Base-by-base conservation (phyloP, 1,139 yeast genomes). In the Protomyces inundatus region DNA sequence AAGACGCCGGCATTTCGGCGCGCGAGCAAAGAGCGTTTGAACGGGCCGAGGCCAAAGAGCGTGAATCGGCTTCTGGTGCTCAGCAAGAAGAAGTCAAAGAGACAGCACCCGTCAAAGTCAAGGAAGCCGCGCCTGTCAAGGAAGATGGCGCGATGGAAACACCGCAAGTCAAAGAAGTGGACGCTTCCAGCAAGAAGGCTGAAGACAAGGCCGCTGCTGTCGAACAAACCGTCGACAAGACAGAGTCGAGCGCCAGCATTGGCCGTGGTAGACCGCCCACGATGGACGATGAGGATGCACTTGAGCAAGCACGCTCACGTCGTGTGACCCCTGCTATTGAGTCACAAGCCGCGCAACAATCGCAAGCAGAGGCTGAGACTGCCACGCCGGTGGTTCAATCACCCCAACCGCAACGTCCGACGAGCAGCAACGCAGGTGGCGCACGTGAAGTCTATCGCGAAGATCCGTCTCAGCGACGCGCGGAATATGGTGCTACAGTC, bases 271-370 rank as follows among this genome's bases (percentile, higher is more conserved):
- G 34, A 32, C 55, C 62, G n/a, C 62, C 62, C 10, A 14, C 52
- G 14, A 6, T 58, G 42, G 55, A 52, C 33, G 53, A 58, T 35
- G 62, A 58, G n/a, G 62, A 58, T 34, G 62, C 56, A 3, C 35
- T 58, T 4, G 62, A 58, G 37, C 54, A 36, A 14, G 45, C 54
- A 6, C 55, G 62, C 23, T 35, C 56, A 1, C 62, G 62, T 33
- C 55, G 62, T 40, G 62, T 58, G 33, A 58, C 62, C 4, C 62
- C 62, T 6, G 62, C 62, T 5, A 52, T 58, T 33, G 62, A 58
- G 45, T 34, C 53, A n/a, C 45, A 40, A 9, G 48, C 48, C 12
- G 48, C 48, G 23, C 48, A 42, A 42, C n/a, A 42, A 32, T 42
- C 34, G 40, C 37, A 34, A 12, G 16, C 60, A 7, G n/a, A 42